phyloP scores from a whole-genome alignment of 768 basidiomycete genomes.

The Psilocybe tampanensis region DNA sequence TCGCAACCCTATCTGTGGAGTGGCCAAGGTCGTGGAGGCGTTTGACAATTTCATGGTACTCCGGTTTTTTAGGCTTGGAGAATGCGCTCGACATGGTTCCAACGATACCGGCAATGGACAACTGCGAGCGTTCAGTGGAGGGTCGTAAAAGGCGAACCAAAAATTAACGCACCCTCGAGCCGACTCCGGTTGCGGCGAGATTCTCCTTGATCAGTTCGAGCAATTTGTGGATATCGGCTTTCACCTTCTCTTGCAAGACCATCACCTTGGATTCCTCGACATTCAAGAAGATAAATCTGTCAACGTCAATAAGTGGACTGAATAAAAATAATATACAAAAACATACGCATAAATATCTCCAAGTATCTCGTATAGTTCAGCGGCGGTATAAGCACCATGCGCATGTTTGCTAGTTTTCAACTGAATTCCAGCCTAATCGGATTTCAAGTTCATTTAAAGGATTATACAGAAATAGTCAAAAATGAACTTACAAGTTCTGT shows the following conservation, averaged over 20 bases:
- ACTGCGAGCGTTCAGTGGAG: slow-evolving; percentile 32
- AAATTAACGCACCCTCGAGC: slow-evolving; percentile 42
- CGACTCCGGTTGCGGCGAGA: slow-evolving; percentile 38
- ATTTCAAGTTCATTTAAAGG: not conserved
- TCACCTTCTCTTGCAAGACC: slow-evolving; percentile 53
- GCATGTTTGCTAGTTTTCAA: slow-evolving; percentile 58
- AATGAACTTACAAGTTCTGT: slow-evolving; percentile 55
- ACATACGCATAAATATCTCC: slow-evolving; percentile 73
- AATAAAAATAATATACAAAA: not conserved
- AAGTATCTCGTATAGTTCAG: slow-evolving; percentile 63
- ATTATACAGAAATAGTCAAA: not conserved
- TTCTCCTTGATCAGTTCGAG: slow-evolving; percentile 56
- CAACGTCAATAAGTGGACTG: not conserved
- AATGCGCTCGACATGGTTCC: slow-evolving; percentile 51
- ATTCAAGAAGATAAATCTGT: slow-evolving; percentile 78
- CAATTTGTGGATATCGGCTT: slow-evolving; percentile 54
- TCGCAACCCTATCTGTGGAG: slow-evolving; percentile 63
- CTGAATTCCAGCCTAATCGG: slow-evolving; percentile 65
- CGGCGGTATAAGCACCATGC: slow-evolving; percentile 62
- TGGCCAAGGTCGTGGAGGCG: slow-evolving; percentile 58
- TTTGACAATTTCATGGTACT: slow-evolving; percentile 56
- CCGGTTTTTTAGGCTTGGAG: slow-evolving; percentile 42
- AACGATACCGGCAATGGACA: slow-evolving; percentile 42
- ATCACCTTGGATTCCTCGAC: slow-evolving; percentile 61
- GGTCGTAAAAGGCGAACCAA: not conserved